Evolutionary conservation across 2,329 filamentous ascomycete genomes (phyloP).

Genomic region (Colletotrichum sublineola): DNA sequence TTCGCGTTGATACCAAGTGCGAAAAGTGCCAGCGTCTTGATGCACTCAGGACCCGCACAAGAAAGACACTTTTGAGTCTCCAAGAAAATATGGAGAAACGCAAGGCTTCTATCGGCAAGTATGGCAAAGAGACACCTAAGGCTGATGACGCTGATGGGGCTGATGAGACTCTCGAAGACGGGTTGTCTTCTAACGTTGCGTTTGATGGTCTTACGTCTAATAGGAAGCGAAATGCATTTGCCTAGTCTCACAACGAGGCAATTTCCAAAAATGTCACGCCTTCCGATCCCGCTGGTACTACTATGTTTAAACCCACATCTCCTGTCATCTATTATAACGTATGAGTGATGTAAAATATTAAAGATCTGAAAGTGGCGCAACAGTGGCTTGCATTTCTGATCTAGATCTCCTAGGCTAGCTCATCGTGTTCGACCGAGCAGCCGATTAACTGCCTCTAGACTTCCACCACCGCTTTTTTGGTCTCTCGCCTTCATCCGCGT

Average conservation of each 20-base stretch:
- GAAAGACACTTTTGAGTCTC: slow-evolving; percentile 15
- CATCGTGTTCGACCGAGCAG: neutral
- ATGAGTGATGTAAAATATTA: neutral
- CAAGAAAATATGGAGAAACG: slow-evolving; percentile 12
- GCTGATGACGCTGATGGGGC: neutral
- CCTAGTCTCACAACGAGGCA: too few species aligned
- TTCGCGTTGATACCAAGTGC: slow-evolving; percentile 18
- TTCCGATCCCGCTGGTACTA: too few species aligned
- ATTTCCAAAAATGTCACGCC: neutral
- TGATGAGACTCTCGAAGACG: neutral
- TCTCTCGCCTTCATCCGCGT: slow-evolving; percentile 44
- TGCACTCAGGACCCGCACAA: slow-evolving; percentile 6
- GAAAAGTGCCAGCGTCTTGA: slow-evolving; percentile 32
- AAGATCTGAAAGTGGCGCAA: neutral
- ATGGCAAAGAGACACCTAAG: neutral
- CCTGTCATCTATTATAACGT: too few species aligned
- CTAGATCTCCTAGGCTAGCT: neutral
- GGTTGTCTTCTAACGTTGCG: neutral
- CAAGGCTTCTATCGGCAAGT: neutral
- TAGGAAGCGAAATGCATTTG: neutral
- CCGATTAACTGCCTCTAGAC: neutral
- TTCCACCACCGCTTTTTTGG: neutral
- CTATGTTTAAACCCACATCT: too few species aligned
- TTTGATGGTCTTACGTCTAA: neutral
- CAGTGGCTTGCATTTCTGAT: neutral